Conservation (phyloP, 2,329 filamentous ascomycete species). For the Aureobasidium sp. region DNA sequence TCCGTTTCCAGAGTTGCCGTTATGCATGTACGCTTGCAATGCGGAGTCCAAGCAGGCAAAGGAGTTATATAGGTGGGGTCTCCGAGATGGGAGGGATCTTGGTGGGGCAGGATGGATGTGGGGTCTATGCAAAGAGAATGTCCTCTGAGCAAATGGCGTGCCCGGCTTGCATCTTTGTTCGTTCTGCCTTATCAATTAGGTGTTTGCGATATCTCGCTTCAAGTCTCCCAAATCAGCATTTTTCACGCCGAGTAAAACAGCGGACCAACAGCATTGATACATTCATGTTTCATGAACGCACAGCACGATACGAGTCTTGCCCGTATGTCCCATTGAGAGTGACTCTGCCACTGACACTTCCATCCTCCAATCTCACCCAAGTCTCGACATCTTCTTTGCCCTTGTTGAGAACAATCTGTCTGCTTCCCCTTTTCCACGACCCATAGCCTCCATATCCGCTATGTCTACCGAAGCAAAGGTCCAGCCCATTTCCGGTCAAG, state of each 20-base stretch:
- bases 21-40: not conserved
- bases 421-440: constrained; percentile 23
- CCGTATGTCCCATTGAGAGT: constrained; percentile 25
- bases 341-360: constrained; percentile 22
- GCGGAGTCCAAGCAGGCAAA: not conserved
- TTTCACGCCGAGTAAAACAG: not conserved
- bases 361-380: constrained; percentile 26
- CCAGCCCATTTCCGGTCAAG: constrained; percentile 23
- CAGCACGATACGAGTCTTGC: constrained; percentile 21
- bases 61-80: not conserved
- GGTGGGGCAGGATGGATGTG: not conserved
- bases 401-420: constrained; percentile 21
- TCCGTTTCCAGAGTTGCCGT: not conserved
- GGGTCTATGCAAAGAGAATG: no score
- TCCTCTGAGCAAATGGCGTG: no score
- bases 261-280: not conserved
- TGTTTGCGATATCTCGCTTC: no score
- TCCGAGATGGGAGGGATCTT: not conserved
- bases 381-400: constrained; percentile 19
- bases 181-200: no score
- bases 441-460: constrained; percentile 23
- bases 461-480: constrained; percentile 25
- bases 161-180: no score
- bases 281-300: not conserved
- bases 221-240: no score